Base-by-base conservation (phyloP, 352 stramenopile species). In the Globisporangium orthogonon region DNA sequence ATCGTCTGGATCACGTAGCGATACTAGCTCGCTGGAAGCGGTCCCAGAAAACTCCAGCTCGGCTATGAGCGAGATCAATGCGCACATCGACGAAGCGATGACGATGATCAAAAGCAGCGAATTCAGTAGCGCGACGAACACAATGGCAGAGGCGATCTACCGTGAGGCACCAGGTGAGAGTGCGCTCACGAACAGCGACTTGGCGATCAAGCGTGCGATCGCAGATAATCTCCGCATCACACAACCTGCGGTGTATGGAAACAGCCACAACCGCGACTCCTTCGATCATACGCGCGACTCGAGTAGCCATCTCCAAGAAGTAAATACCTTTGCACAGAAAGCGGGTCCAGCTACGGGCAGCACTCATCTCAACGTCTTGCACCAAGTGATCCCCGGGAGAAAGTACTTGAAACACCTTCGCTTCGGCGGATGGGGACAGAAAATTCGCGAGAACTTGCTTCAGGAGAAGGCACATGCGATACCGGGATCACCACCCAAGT, bases 221-320 rank as follows among this genome's bases (percentile, higher is more conserved):
- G 44, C 57, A 13, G 57, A 69, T 2, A 58, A 40, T 18, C 48
- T 69, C 14, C 48, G 37, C 17, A 58, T 69, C 33, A 53, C 55
- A 29, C 62, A 57, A 58, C 62, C 49, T 4, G 23, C 54, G 17
- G 29, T 69, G 1, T 49, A 39, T 15, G 47, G 57, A 10, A 33
- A 40, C 7, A 23, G 1, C 13, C 35, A 39, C n/a, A 15, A 28
- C 50, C 47, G 48, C 46, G 9, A 57, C 18, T 44, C 57, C 4
- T 48, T 10, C 18, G 54, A 46, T 10, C 28, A 54, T 39, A 15
- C 9, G 3, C 51, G 44, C 10, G 29, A 45, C 23, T 28, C 30
- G 45, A 54, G 28, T 2, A 35, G 33, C 10, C 18, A 28, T 13
- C 51, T 45, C 17, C 52, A 23, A 23, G 40, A 48, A 4, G 9